phyloP scores from a whole-genome alignment of 1,139 yeast species.

The Candida labiduridarum region DNA sequence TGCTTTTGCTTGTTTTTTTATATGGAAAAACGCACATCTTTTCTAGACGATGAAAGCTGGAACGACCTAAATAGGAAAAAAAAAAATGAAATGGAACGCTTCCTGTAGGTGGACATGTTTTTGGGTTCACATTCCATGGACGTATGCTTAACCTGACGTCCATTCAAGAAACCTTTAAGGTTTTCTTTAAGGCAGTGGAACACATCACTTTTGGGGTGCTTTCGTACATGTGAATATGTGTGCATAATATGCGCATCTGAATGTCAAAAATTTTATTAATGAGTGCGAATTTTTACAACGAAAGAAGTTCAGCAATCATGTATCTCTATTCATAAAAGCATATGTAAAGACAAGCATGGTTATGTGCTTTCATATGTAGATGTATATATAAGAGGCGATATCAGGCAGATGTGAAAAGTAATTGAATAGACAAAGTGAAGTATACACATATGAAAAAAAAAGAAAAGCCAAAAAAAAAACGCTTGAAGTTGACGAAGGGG shows the following conservation, averaged over 20 bases:
- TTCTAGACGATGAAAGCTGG: neutral
- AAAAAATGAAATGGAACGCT: neutral
- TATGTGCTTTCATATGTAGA: neutral
- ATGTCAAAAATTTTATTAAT: neutral
- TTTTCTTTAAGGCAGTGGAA: neutral
- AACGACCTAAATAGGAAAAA: neutral
- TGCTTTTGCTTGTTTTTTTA: neutral
- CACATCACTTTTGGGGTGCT: neutral
- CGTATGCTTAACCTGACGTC: too few species aligned
- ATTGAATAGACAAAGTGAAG: neutral
- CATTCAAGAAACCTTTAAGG: too few species aligned
- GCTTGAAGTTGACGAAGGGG: neutral
- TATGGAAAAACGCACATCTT: neutral
- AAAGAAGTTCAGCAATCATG: neutral
- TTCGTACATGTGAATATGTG: neutral
- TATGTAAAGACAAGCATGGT: neutral
- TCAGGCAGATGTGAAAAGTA: too few species aligned
- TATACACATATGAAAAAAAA: neutral
- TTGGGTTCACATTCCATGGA: neutral
- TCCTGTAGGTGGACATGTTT: neutral
- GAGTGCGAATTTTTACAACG: neutral
- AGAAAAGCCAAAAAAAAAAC: neutral
- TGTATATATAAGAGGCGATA: too few species aligned
- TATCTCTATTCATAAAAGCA: too few species aligned
- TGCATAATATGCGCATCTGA: too few species aligned